phyloP scores from a whole-genome alignment of 2,329 filamentous ascomycete species.

The Xylaria sp. region DNA sequence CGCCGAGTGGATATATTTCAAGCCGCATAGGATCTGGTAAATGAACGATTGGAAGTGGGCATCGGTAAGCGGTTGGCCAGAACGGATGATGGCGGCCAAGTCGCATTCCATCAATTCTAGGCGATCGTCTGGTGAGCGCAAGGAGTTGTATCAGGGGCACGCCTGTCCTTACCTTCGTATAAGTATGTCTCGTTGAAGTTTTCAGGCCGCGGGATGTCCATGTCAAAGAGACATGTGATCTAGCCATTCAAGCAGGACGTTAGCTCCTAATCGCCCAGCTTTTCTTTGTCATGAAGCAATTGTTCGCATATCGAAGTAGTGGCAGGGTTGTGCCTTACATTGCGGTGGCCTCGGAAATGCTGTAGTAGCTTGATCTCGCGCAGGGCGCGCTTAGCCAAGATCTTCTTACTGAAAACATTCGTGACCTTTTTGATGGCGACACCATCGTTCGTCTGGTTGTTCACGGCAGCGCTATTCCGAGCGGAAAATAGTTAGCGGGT shows the following conservation, averaged over 20 bases:
- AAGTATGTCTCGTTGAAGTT: constrained; percentile 99
- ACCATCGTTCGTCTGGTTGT: constrained; percentile 86
- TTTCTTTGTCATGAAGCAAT: not conserved
- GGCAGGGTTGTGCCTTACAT: constrained; percentile 56
- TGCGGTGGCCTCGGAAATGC: constrained; percentile 91
- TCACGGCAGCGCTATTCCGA: constrained; percentile 77
- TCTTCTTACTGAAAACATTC: constrained; percentile 99
- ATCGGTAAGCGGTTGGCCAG: constrained; percentile 94
- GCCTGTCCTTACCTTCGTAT: constrained; percentile 76
- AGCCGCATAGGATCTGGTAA: constrained; percentile 97
- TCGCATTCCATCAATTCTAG: constrained; percentile 99
- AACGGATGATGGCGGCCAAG: constrained; percentile 94
- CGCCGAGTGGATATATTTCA: constrained; percentile 99
- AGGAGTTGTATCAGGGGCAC: not conserved
- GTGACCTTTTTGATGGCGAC: constrained; percentile 99
- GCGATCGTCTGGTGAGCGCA: constrained; percentile 18
- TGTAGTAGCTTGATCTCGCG: constrained; percentile 98
- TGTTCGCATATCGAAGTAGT: not conserved
- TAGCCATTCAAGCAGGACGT: constrained; percentile 45
- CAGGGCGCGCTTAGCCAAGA: constrained; percentile 94
- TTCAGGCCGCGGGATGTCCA: constrained; percentile 96
- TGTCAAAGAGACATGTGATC: constrained; percentile 99
- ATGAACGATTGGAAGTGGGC: constrained; percentile 99
- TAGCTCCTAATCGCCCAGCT: constrained; percentile 2
- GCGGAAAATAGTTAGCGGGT: constrained; percentile 10